Evolutionary conservation across 2,329 filamentous ascomycete species (phyloP).

Genomic region (Exophiala oligosperma): DNA sequence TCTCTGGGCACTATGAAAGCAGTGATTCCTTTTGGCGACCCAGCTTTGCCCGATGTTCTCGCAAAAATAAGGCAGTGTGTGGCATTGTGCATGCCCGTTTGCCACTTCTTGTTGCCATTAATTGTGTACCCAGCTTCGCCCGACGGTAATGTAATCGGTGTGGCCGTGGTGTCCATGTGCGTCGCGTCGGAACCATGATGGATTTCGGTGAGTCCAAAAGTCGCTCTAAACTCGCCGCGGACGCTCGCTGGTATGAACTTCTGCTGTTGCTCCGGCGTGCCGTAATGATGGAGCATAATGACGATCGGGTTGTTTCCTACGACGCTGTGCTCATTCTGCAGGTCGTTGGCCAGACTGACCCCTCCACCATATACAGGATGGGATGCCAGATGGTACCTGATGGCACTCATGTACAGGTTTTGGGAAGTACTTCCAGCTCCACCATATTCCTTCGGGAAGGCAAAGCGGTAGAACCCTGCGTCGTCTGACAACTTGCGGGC

Average conservation of each 20-base stretch:
- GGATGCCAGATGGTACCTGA: slow-evolving; percentile 59
- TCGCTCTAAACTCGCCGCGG: slow-evolving; percentile 55
- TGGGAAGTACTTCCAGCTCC: slow-evolving; percentile 50
- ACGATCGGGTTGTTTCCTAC: slow-evolving; percentile 64
- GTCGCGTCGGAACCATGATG: slow-evolving; percentile 64
- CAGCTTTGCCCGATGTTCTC: slow-evolving; percentile 55
- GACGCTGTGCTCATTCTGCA: slow-evolving; percentile 64
- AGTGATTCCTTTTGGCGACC: slow-evolving; percentile 58
- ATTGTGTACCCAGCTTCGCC: slow-evolving; percentile 53
- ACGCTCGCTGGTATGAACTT: slow-evolving; percentile 56
- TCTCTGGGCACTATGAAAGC: slow-evolving; percentile 60
- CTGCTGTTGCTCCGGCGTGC: slow-evolving; percentile 54
- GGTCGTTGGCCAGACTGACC: slow-evolving; percentile 61
- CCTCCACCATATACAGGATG: slow-evolving; percentile 50
- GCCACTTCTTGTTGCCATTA: slow-evolving; percentile 64
- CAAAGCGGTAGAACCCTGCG: slow-evolving; percentile 62
- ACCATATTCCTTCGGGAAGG: slow-evolving; percentile 57
- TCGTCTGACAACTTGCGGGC: slow-evolving; percentile 55
- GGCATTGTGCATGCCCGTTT: slow-evolving; percentile 62
- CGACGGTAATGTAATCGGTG: slow-evolving; percentile 38
- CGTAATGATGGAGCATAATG: slow-evolving; percentile 63
- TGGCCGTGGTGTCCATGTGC: slow-evolving; percentile 59
- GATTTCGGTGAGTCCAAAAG: slow-evolving; percentile 64
- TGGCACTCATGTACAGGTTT: slow-evolving; percentile 65
- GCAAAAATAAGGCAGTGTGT: slow-evolving; percentile 65